Evolutionary conservation across 2,329 filamentous ascomycete genomes (phyloP).

Genomic region (Keithomyces neogunnii): DNA sequence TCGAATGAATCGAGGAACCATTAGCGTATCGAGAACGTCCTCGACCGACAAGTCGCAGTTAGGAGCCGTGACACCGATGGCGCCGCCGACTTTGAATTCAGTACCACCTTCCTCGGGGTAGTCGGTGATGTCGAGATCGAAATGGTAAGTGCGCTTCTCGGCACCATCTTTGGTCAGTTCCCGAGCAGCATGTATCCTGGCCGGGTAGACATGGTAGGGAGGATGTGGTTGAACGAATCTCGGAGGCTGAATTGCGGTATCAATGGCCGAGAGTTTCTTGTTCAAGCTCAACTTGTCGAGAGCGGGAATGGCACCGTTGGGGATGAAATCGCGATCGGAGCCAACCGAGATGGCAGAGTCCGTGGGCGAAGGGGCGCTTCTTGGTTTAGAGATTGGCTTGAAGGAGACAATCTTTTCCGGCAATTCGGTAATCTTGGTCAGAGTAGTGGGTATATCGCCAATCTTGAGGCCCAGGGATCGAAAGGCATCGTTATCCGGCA

Average conservation of each 20-base stretch:
- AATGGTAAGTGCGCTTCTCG: conserved; percentile 95
- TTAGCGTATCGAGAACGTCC: conserved; percentile 72
- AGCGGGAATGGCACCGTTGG: conserved; percentile 21
- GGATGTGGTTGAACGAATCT: conserved; percentile 89
- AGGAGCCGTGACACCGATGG: conserved; percentile 85
- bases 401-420: conserved; percentile 71
- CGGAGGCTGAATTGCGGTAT: conserved; percentile 65
- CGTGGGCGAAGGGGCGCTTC: conserved; percentile 29
- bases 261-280: conserved; percentile 25
- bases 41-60: conserved; percentile 74
- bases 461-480: conserved; percentile 70
- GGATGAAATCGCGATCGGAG: conserved; percentile 19
- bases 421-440: conserved; percentile 64
- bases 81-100: conserved; percentile 94
- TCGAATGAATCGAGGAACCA: conserved; percentile 72
- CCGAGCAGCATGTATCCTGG: conserved; percentile 75
- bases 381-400: conserved; percentile 40
- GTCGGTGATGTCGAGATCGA: conserved; percentile 91
- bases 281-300: conserved; percentile 15
- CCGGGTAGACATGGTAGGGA: conserved; percentile 84
- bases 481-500: conserved; percentile 81
- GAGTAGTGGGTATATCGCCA: conserved; percentile 60
- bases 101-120: conserved; percentile 78
- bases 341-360: conserved; percentile 41
- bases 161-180: conserved; percentile 83